Evolutionary conservation across 1,284 basidiomycete genomes (phyloP).

Genomic region (Austroboletus novae-zelandiae): DNA sequence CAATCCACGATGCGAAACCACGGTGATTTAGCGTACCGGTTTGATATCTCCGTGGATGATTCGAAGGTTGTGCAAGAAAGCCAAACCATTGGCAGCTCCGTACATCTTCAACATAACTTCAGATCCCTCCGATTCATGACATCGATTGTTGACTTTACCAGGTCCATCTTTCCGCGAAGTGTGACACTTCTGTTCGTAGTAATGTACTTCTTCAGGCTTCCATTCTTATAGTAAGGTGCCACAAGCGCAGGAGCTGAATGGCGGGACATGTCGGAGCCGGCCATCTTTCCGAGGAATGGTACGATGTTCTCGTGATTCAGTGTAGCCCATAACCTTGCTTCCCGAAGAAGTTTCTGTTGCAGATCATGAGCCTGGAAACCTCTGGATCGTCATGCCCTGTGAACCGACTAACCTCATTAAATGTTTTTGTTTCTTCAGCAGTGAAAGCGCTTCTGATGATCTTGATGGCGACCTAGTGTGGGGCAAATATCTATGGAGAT

Average conservation of each 20-base stretch:
- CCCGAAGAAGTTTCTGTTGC: slow-evolving; percentile 29
- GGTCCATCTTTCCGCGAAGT: slow-evolving; percentile 15
- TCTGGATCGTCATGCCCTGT: neutral
- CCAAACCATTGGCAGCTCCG: slow-evolving; percentile 22
- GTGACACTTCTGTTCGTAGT: slow-evolving; percentile 1
- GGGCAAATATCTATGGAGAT: neutral
- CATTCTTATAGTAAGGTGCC: slow-evolving; percentile 26
- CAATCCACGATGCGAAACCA: neutral
- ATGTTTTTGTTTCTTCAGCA: slow-evolving; percentile 13
- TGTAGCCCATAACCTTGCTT: slow-evolving; percentile 29
- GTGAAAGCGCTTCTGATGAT: slow-evolving; percentile 23
- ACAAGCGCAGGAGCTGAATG: slow-evolving; percentile 24
- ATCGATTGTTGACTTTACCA: slow-evolving; percentile 12
- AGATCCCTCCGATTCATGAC: neutral
- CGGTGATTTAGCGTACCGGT: slow-evolving; percentile 19
- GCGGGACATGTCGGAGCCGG: slow-evolving; percentile 20
- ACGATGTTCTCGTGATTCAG: slow-evolving; percentile 26
- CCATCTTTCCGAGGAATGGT: slow-evolving; percentile 23
- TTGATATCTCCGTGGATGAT: slow-evolving; percentile 32
- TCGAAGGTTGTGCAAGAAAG: slow-evolving; percentile 18
- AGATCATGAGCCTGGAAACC: neutral
- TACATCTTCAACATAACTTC: slow-evolving; percentile 13
- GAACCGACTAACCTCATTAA: slow-evolving; percentile 18
- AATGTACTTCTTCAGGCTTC: slow-evolving; percentile 22
- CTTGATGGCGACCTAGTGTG: slow-evolving; percentile 26